Percentiles rank a stretch among this genome's conserved stretches.
These are phyloP conservation scores for Xylariaceae sp. DNA, from an alignment of 2,329 filamentous ascomycete genomes.

Conservation along the genomic window DNA sequence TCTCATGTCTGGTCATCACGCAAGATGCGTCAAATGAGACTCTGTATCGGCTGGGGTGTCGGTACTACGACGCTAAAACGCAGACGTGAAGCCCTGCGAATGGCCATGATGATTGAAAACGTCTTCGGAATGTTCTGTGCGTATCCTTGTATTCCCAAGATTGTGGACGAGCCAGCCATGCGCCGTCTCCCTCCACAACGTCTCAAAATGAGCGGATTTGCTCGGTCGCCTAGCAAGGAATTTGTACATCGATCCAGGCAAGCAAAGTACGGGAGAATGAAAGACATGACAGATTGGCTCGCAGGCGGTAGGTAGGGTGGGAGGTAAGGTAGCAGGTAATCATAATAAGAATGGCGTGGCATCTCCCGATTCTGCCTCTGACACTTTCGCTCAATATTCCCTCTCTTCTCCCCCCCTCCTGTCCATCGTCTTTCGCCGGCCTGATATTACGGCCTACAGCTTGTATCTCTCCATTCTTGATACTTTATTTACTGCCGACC, in stretches of 20 bases:
- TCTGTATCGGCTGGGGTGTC: background rate
- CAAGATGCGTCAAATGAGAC: background rate
- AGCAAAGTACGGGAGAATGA: slow-evolving; percentile 10
- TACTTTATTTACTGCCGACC: slow-evolving; percentile 22
- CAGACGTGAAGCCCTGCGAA: slow-evolving; percentile 14
- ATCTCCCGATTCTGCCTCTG: slow-evolving; percentile 25
- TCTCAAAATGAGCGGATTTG: no score
- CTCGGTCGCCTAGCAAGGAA: no score
- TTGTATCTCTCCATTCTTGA: no score
- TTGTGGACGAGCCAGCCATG: background rate
- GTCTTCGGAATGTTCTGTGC: slow-evolving; percentile 16
- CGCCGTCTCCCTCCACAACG: no score
- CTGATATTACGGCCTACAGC: slow-evolving; percentile 3
- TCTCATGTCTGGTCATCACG: slow-evolving; percentile 16
- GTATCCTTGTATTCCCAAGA: slow-evolving; percentile 6
- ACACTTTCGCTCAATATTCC: slow-evolving; percentile 14
- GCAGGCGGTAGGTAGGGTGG: slow-evolving; percentile 6
- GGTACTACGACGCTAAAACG: slow-evolving; percentile 11
- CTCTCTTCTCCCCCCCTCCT: slow-evolving; percentile 20
- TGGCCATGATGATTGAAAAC: slow-evolving; percentile 20
- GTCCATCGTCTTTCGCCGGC: slow-evolving; percentile 25
- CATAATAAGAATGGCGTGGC: slow-evolving; percentile 15
- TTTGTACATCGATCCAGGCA: no score
- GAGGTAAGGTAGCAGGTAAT: slow-evolving; percentile 15
- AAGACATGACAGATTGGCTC: slow-evolving; percentile 3